phyloP scores from a whole-genome alignment of 2,329 filamentous ascomycete species.

The Bipolaris gigantea region DNA sequence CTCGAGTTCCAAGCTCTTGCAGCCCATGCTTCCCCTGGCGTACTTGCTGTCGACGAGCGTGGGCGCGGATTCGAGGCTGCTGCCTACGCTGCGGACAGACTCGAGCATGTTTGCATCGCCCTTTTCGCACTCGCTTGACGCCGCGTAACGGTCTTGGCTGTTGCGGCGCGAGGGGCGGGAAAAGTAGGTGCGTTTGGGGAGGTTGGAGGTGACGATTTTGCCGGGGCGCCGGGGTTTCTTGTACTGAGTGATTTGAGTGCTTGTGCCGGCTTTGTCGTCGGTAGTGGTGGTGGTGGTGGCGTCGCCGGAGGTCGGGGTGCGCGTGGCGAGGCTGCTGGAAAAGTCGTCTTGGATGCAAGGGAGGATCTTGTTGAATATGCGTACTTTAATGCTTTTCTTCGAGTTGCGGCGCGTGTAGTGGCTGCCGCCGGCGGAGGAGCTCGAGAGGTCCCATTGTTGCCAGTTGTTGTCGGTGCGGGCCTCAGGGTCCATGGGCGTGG shows the following conservation, averaged over 20 bases:
- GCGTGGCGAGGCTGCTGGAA: slow-evolving; percentile 38
- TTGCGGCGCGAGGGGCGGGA: slow-evolving; percentile 28
- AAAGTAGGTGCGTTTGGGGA: slow-evolving; percentile 31
- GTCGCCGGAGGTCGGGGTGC: slow-evolving; percentile 4
- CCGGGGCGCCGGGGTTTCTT: neutral
- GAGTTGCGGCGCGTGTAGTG: slow-evolving; percentile 10
- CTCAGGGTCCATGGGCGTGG: slow-evolving; percentile 38
- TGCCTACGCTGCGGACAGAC: slow-evolving; percentile 39
- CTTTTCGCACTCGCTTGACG: slow-evolving; percentile 37
- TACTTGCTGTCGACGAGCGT: slow-evolving; percentile 37
- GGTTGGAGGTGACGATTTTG: slow-evolving; percentile 13
- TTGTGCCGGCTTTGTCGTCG: neutral
- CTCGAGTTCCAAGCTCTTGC: slow-evolving; percentile 27
- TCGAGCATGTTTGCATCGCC: slow-evolving; percentile 30
- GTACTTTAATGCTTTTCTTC: slow-evolving; percentile 9
- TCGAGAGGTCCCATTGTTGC: slow-evolving; percentile 27
- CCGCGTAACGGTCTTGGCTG: slow-evolving; percentile 35
- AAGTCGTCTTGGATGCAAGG: slow-evolving; percentile 44
- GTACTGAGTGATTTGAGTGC: neutral
- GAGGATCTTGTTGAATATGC: slow-evolving; percentile 37
- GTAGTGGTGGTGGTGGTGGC: neutral
- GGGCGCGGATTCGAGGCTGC: slow-evolving; percentile 37
- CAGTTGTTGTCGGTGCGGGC: slow-evolving; percentile 35
- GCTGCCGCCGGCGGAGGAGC: slow-evolving; percentile 28
- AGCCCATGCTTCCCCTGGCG: slow-evolving; percentile 13